A percentile compares a stretch with the other conserved stretches of the same genome.
Evolutionary conservation across 495 filamentous ascomycete species (phyloP).

Genomic region (Neurospora sp.): DNA sequence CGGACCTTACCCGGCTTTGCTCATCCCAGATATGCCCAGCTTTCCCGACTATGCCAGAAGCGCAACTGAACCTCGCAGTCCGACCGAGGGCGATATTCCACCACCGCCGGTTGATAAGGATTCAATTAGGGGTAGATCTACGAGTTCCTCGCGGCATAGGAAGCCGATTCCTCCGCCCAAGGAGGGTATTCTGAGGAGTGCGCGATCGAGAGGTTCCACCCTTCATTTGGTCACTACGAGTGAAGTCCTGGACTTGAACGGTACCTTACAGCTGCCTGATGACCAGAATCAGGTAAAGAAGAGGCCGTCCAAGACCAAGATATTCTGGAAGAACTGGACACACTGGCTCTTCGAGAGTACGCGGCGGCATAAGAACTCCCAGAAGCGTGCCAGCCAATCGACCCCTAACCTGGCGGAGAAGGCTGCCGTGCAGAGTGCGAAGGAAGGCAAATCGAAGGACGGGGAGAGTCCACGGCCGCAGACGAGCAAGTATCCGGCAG

Average conservation of each 20-base stretch:
- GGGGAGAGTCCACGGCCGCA: conserved; percentile 37
- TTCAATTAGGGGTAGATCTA: conserved; percentile 47
- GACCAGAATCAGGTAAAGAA: conserved; percentile 33
- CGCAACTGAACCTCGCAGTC: conserved; percentile 25
- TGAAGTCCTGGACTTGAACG: conserved; percentile 26
- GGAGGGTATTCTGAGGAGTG: conserved; percentile 51
- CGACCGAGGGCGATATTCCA: conserved; percentile 34
- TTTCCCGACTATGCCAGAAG: conserved; percentile 36
- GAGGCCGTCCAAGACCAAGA: conserved; percentile 37
- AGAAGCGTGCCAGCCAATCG: conserved; percentile 42
- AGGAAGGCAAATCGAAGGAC: conserved; percentile 38
- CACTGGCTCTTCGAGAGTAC: conserved; percentile 44
- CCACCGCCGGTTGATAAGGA: conserved; percentile 71
- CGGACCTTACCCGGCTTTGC: conserved; percentile 38
- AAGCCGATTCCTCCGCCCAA: conserved; percentile 80
- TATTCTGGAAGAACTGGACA: conserved; percentile 62
- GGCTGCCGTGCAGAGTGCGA: conserved; percentile 19
- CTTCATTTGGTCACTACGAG: conserved; percentile 66
- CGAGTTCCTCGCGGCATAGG: conserved; percentile 54
- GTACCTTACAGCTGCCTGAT: conserved; percentile 13
- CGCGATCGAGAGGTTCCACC: conserved; percentile 63
- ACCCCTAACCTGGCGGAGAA: conserved; percentile 41
- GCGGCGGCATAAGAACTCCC: conserved; percentile 27
- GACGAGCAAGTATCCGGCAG: conserved; percentile 40
- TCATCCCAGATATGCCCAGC: conserved; percentile 55